Base-by-base conservation (phyloP, 2,329 filamentous ascomycete species). In the Harringtonia lauricola region DNA sequence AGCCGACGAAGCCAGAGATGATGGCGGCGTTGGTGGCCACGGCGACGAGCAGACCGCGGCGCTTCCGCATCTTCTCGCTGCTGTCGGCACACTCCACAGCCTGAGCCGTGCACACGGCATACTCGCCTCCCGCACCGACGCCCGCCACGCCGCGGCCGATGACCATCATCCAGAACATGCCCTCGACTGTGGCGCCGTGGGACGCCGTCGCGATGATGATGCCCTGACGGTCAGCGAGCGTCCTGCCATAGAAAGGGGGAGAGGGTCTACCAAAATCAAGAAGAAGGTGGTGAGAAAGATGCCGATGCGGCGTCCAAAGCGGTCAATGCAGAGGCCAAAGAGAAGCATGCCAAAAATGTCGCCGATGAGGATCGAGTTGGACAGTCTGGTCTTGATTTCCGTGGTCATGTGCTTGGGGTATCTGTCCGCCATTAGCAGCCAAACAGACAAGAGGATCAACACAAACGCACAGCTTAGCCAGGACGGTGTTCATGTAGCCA, bases 261-360 rank as follows among this genome's bases (percentile, higher is more conserved):
- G n/a, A n/a, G n/a, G n/a, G n/a, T n/a, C n/a, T 35, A 35, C 33
- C 17, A 47, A 30, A 9, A 65, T 56, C 6, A 70, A 55, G 42
- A 70, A 59, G 10, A 63, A 44, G 0, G 70, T 72, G 0, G 70
- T 66, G 5, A 62, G 59, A 5, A 72, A 55, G 34, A 67, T 64
- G 15, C 69, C 69, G 1, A 63, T 70, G 34, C 65, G 62, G 29
- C 70, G 61, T 12, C 70, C 70, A 7, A 72, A 51, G 14, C 65
- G 62, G 52, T 72, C 70, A 47, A 70, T 67, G 12, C 70, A 53
- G 14, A 66, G 56, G 4, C 71, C 70, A 47, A 76, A 75, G 49
- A 66, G 58, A 8, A 76, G 54, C 64, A 75, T 76, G 39, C 72
- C 72, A 41, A 74, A 58, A 44, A 74, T 72, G 55, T 71, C 67